Evolutionary conservation across 2,329 filamentous ascomycete species (phyloP), one percentile per base, ranked within the genome.

Genomic region (Colletotrichum shisoi): DNA sequence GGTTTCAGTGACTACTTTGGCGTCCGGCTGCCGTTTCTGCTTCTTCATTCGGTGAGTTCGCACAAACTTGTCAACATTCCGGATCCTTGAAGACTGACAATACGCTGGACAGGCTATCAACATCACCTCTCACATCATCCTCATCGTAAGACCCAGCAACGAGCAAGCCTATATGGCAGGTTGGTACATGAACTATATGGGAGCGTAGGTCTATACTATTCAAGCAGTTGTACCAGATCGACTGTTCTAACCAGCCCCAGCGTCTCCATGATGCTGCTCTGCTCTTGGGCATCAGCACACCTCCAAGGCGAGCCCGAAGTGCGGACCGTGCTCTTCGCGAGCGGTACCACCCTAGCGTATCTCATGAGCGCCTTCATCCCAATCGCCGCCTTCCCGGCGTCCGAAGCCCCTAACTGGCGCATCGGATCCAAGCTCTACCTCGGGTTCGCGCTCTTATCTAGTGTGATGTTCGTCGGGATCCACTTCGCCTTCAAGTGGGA

Each of bases 171-270:
- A 61, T 21, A 68, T 68, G 57, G 45, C 62, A 12, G 64, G 64
- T 13, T 67, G 64, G 53, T 67, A 67, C 48, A 63, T 67, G 60
- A 67, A 67, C 17, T 67, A 59, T 15, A 63, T 63, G 11, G 64
- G 53, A 58, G 64, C 64, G 64, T 63, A 37, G 17, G 64, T 45
- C 5, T 44, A 21, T 8, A 9, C 4, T 0, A 31, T 4, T 13
- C 21, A 3, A 12, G 1, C 7, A 4, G 45, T 9, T 1, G 6
- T 15, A 5, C 5, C 4, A 0, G 5, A 4, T 3, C 12, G 9
- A 17, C 0, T 4, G 8, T 34, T 31, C 63, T 63, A 21, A 67
- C 53, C 17, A 4, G 3, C 4, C 8, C 3, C 3, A 63, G 64
- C 13, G 60, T 67, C 17, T 63, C 64, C 2, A 67, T 42, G 12